Percentiles rank a stretch among this genome's conserved stretches.
Evolutionary conservation across 2,329 filamentous ascomycete species (phyloP).

Genomic region (Aulographum hederae): DNA sequence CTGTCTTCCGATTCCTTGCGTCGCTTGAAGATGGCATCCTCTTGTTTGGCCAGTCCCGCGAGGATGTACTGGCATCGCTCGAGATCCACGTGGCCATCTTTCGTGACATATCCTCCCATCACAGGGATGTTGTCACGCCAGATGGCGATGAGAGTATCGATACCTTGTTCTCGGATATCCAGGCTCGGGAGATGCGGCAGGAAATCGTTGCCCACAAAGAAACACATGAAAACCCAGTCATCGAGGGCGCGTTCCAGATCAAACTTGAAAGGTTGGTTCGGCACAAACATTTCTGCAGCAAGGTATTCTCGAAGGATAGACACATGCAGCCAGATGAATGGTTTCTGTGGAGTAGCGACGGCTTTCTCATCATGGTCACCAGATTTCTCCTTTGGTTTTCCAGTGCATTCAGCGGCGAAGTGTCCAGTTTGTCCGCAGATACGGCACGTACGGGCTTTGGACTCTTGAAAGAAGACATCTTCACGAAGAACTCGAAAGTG

Average conservation of each 20-base stretch:
- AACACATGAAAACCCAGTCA: conserved; percentile 99
- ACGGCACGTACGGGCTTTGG: conserved; percentile 63
- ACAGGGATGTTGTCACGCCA: conserved; percentile 82
- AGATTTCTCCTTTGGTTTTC: conserved; percentile 57
- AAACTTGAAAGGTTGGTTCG: conserved; percentile 69
- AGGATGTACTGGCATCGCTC: conserved; percentile 75
- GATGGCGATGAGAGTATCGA: conserved; percentile 89
- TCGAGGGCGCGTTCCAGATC: conserved; percentile 88
- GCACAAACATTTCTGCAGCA: conserved; percentile 70
- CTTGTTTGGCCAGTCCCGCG: conserved; percentile 73
- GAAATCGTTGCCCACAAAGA: conserved; percentile 98
- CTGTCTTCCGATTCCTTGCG: conserved; percentile 75
- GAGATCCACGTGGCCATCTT: conserved; percentile 83
- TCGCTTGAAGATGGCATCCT: conserved; percentile 81
- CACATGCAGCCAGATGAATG: conserved; percentile 97
- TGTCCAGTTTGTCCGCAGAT: conserved; percentile 89
- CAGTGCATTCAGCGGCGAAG: conserved; percentile 69
- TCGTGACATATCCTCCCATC: conserved; percentile 93
- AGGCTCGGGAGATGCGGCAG: conserved; percentile 91
- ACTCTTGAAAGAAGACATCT: conserved; percentile 71
- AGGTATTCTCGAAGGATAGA: conserved; percentile 83
- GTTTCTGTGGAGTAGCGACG: conserved; percentile 53
- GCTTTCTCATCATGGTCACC: conserved; percentile 73
- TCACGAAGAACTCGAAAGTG: conserved; percentile 92
- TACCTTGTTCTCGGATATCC: conserved; percentile 92